Conservation (phyloP, 176 grass and related monocot species). For the Microstegium vimineum region DNA sequence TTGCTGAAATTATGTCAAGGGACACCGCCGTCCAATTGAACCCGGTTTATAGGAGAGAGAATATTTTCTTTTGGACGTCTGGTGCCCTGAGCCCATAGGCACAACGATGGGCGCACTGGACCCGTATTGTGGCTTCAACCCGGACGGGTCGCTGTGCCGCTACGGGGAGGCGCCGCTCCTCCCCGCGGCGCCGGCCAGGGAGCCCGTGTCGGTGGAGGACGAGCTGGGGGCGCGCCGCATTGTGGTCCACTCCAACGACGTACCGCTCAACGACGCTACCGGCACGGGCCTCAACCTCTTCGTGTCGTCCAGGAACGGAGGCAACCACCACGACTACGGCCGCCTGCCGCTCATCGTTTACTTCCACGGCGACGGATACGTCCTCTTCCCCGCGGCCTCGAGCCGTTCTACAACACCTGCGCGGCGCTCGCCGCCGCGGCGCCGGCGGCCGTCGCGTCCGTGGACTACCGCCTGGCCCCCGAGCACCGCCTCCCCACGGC, state of each 20-base stretch:
- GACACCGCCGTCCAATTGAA: no score
- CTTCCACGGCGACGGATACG: conserved; percentile 85
- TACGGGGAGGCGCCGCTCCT: conserved; percentile 25
- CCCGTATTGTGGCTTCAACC: conserved; percentile 74
- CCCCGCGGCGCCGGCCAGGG: conserved; percentile 26
- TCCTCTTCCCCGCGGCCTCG: conserved; percentile 59
- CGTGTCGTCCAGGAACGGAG: conserved; percentile 47
- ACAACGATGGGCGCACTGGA: conserved; percentile 39
- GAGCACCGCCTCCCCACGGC: conserved; percentile 83
- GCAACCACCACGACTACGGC: no score
- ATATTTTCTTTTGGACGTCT: no score
- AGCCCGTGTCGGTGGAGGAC: conserved; percentile 10
- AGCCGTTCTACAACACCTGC: conserved; percentile 59
- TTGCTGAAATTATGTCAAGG: no score
- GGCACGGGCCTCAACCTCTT: conserved; percentile 68
- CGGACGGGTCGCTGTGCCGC: conserved; percentile 52
- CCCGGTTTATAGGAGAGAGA: no score
- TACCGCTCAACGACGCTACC: conserved; percentile 43
- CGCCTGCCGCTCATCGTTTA: conserved; percentile 53
- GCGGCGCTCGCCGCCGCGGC: conserved; percentile 32
- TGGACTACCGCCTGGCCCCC: conserved; percentile 84
- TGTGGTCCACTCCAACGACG: conserved; percentile 63
- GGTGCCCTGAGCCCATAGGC: no score
- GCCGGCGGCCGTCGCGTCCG: conserved; percentile 61
- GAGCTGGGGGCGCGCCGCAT: conserved; percentile 15